A percentile compares a stretch with the other conserved stretches of the same genome.
Conservation (phyloP, 306 rosid species). For the Prunus mongolica region DNA sequence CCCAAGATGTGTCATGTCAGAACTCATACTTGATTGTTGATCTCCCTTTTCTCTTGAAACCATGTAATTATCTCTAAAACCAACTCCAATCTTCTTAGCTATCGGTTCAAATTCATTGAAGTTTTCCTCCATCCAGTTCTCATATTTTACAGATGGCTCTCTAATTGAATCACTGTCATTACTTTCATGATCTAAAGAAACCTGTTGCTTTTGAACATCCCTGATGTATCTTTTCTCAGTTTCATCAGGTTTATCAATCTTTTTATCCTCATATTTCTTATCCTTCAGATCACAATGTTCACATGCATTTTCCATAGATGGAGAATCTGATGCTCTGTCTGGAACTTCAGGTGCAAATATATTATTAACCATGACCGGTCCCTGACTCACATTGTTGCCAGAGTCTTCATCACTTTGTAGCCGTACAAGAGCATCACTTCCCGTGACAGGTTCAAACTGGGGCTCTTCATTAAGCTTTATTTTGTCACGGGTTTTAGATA, state of each 20-base stretch:
- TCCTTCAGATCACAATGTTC: slow-evolving; percentile 35
- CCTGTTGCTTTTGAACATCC: slow-evolving; percentile 31
- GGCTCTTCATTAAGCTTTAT: slow-evolving; percentile 27
- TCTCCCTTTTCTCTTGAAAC: slow-evolving; percentile 62
- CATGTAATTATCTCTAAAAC: slow-evolving; percentile 73
- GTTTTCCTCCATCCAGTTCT: slow-evolving; percentile 73
- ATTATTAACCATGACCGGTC: slow-evolving; percentile 16
- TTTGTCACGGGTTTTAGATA: slow-evolving; percentile 47
- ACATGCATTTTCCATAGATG: slow-evolving; percentile 25
- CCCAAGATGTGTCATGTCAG: slow-evolving; percentile 37
- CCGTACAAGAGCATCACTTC: slow-evolving; percentile 29
- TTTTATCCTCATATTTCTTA: slow-evolving; percentile 31
- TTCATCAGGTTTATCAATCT: slow-evolving; percentile 27
- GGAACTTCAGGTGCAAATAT: slow-evolving; percentile 23
- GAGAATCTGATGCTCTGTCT: slow-evolving; percentile 35
- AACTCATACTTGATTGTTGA: slow-evolving; percentile 33
- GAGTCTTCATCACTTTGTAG: slow-evolving; percentile 31
- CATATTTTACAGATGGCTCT: slow-evolving; percentile 33
- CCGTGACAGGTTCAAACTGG: slow-evolving; percentile 21
- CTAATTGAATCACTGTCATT: slow-evolving; percentile 26
- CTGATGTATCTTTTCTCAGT: slow-evolving; percentile 20
- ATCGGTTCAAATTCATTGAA: slow-evolving; percentile 76
- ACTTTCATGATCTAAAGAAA: slow-evolving; percentile 35
- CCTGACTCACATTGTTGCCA: slow-evolving; percentile 20
- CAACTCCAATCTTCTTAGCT: slow-evolving; percentile 64